These are phyloP conservation scores for Syncephalastrum racemosum DNA, from an alignment of 371 early-diverging fungal species.

Conservation along the genomic window DNA sequence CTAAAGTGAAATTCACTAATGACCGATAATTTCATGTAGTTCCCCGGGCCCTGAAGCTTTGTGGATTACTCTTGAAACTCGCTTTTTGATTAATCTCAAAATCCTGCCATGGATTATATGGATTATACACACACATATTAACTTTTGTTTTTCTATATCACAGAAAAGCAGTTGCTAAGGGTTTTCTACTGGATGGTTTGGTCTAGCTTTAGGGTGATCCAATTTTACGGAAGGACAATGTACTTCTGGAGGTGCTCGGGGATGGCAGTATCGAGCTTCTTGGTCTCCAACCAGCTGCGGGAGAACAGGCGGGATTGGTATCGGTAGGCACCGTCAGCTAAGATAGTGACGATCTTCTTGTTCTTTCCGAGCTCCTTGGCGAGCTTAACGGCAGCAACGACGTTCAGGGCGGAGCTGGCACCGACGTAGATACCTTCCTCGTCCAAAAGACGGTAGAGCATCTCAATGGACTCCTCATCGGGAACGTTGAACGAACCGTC, in stretches of 20 bases:
- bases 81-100: too few relatives aligned
- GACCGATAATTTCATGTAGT: too few relatives aligned
- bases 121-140: too few relatives aligned
- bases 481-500: constrained; percentile 84
- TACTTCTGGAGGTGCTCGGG: constrained; percentile 87
- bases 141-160: too few relatives aligned
- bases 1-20: too few relatives aligned
- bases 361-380: constrained; percentile 83
- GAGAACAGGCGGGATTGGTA: constrained; percentile 90
- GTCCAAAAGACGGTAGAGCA: constrained; percentile 85
- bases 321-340: constrained; percentile 92
- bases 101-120: too few relatives aligned
- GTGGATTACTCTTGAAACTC: too few relatives aligned
- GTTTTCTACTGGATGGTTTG: too few relatives aligned
- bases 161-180: too few relatives aligned
- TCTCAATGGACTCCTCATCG: constrained; percentile 81
- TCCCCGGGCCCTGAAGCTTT: too few relatives aligned
- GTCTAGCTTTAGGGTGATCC: too few relatives aligned
- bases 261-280: constrained; percentile 74
- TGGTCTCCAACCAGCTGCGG: constrained; percentile 81
- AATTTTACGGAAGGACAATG: constrained; percentile 59
- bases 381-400: constrained; percentile 90
- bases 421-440: constrained; percentile 95
- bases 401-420: constrained; percentile 90
- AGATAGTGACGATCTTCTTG: constrained; percentile 79